phyloP scores from a whole-genome alignment of 2,329 filamentous ascomycete species.

The Microcyclospora pomicola region DNA sequence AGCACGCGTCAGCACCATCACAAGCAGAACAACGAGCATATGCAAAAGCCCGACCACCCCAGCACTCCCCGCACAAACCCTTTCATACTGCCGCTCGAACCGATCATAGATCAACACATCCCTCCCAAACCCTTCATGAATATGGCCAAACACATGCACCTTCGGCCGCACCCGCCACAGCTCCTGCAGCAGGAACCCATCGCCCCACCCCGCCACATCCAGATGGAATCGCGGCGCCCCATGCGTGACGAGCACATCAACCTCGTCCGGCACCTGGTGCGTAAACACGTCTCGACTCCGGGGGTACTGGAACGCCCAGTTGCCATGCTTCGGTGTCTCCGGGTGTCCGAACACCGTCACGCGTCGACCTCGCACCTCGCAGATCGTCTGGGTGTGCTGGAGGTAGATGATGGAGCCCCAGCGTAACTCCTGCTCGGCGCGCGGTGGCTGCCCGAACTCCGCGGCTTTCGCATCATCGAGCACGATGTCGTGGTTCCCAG shows the following conservation, averaged over 20 bases:
- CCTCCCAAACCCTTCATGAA: constrained; percentile 24
- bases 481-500: constrained; percentile 14
- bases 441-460: not conserved
- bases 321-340: constrained; percentile 49
- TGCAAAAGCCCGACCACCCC: constrained; percentile 21
- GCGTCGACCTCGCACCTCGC: constrained; percentile 42
- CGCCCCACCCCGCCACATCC: constrained; percentile 24
- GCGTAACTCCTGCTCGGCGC: constrained; percentile 12
- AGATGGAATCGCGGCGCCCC: constrained; percentile 25
- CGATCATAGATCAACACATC: constrained; percentile 55
- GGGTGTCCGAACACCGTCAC: constrained; percentile 66
- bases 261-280: constrained; percentile 8
- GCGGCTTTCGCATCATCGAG: constrained; percentile 9
- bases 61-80: constrained; percentile 33
- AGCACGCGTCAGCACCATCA: not conserved
- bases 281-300: constrained; percentile 14
- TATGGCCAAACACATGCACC: constrained; percentile 28
- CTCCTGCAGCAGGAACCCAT: constrained; percentile 18
- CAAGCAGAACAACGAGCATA: constrained; percentile 1
- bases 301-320: constrained; percentile 32
- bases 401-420: constrained; percentile 26
- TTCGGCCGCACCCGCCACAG: constrained; percentile 20
- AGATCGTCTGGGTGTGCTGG: constrained; percentile 20
- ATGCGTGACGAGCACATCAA: constrained; percentile 30
- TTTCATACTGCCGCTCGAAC: constrained; percentile 56